Base-by-base conservation (phyloP, 2,329 filamentous ascomycete genomes). In the Fusarium sp. region DNA sequence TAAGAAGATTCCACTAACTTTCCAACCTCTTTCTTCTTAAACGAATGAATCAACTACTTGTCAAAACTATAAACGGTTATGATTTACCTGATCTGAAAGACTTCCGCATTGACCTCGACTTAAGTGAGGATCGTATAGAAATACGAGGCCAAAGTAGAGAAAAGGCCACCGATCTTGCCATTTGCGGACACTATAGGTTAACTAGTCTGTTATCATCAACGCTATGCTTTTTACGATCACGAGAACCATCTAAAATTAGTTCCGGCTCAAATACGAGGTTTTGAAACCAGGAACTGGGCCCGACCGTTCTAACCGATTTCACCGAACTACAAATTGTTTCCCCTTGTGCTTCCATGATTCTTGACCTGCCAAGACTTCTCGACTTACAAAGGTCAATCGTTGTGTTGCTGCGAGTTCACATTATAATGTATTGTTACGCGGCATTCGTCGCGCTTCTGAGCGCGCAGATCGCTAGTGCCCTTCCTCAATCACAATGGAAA, bases 21-120 rank as follows among this genome's bases (percentile, higher is more conserved):
- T 33, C 17, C 10, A 14, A 8, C 5, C 17, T 26, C 1, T 2
- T 18, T 28, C 4, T 22, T 49, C 3, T 33, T n/a, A 3, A 3
- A 9, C 0, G 7, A 49, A 7, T 8, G 0, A 4, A 14, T 9
- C 1, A 26, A 10, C 6, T 6, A 6, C 13, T 18, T 0, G 7
- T 13, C 3, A 13, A n/a, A 5, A 24, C 22, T 2, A 7, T 4
- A 33, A 8, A 15, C 3, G 1, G 4, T 24, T 15, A 7, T 2
- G 7, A 36, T 26, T 11, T 22, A n/a, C 8, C 28, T 6, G 22
- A 2, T n/a, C 28, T 18, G 0, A 47, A 22, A 7, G 11, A 15
- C 2, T 18, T 6, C 22, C 10, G 35, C 24, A 54, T 28, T 55
- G 24, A 39, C 35, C 11, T 54, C 14, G 5, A 2, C 28, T 20